These are phyloP conservation scores for Botrytis sinoallii DNA, from an alignment of 2,329 filamentous ascomycete species.

Conservation along the genomic window DNA sequence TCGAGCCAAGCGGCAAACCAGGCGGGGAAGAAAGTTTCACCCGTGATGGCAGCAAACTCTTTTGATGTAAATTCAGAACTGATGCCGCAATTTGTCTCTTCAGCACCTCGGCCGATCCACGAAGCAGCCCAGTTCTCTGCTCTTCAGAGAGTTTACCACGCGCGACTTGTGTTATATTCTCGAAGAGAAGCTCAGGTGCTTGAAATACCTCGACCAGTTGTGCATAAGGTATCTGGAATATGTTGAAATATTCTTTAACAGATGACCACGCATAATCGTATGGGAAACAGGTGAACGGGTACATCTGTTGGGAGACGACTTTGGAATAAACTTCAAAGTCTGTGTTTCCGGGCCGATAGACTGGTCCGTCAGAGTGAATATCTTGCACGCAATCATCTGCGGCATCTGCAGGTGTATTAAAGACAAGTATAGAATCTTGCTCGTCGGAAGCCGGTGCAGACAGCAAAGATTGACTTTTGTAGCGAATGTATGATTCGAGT, in stretches of 20 bases:
- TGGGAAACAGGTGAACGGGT: neutral
- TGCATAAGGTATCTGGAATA: neutral
- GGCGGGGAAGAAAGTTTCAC: neutral
- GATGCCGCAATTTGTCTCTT: neutral
- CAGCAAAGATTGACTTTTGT: neutral
- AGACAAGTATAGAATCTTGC: neutral
- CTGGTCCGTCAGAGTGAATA: neutral
- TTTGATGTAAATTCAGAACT: neutral
- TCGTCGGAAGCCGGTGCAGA: no score
- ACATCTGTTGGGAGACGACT: neutral
- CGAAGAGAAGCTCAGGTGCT: neutral
- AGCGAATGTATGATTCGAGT: neutral
- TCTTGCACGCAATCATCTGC: neutral
- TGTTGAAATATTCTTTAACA: neutral
- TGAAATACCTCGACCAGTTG: neutral
- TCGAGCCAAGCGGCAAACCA: neutral
- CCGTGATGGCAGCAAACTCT: neutral
- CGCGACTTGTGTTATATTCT: neutral
- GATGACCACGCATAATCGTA: neutral
- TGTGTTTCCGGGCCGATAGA: neutral
- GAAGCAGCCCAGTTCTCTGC: neutral
- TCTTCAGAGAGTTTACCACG: neutral
- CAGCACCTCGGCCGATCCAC: neutral
- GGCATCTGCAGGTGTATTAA: neutral
- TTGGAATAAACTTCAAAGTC: slow-evolving; percentile 1